These are phyloP conservation scores for Sporisorium exsertum DNA, from an alignment of 1,284 basidiomycete species.

Conservation along the genomic window DNA sequence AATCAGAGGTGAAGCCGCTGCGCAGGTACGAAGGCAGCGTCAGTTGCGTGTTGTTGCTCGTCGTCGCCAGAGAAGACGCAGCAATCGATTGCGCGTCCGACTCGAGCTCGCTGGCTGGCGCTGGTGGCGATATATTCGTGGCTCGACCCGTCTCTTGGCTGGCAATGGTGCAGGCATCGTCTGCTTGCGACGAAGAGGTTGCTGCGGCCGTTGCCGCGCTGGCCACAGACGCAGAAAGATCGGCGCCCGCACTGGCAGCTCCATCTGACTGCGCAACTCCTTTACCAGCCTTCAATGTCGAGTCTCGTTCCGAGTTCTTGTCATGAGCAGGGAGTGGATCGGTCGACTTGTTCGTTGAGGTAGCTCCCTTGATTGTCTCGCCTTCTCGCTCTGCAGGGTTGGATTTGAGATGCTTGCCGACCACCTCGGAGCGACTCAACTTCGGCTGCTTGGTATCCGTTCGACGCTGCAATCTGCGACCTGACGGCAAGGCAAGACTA, in stretches of 20 bases:
- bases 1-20: slow-evolving; percentile 44
- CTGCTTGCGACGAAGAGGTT: slow-evolving; percentile 25
- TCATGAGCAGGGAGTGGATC: slow-evolving; percentile 70
- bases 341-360: neutral
- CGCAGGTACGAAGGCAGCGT: slow-evolving; percentile 49
- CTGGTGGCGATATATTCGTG: slow-evolving; percentile 30
- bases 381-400: neutral
- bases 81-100: slow-evolving; percentile 52
- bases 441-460: slow-evolving; percentile 13
- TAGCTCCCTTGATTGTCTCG: slow-evolving; percentile 16
- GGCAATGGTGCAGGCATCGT: slow-evolving; percentile 35
- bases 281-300: slow-evolving; percentile 21
- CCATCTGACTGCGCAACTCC: neutral
- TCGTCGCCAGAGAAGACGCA: slow-evolving; percentile 40
- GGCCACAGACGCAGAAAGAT: slow-evolving; percentile 14
- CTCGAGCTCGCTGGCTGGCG: slow-evolving; percentile 47
- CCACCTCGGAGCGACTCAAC: neutral
- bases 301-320: slow-evolving; percentile 33
- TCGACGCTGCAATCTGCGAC: slow-evolving; percentile 8
- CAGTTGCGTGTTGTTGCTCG: slow-evolving; percentile 34
- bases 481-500: neutral
- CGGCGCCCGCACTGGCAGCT: neutral
- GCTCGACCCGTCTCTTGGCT: slow-evolving; percentile 38
- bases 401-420: slow-evolving; percentile 4
- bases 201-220: slow-evolving; percentile 16